A percentile compares a stretch with the other conserved stretches of the same genome.
These are phyloP conservation scores for Epichloe gansuensis DNA, from an alignment of 2,329 filamentous ascomycete species.

Conservation along the genomic window DNA sequence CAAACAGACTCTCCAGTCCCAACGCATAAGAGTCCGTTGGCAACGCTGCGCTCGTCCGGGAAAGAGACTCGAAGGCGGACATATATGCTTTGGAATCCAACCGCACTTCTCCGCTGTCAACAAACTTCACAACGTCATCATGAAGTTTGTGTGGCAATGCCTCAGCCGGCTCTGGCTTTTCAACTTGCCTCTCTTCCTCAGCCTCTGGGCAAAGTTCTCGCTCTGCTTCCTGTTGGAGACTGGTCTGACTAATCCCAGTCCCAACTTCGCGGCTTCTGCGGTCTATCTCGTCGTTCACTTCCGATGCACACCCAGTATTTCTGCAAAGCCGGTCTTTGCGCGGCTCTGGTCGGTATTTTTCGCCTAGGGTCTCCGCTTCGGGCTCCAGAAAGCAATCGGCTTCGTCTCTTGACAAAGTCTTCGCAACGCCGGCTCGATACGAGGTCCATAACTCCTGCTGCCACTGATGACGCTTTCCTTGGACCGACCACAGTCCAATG, in stretches of 20 bases:
- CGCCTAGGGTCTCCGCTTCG: neutral
- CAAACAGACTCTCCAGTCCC: constrained; percentile 9
- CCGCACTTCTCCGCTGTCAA: constrained; percentile 3
- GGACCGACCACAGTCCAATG: neutral
- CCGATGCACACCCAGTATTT: neutral
- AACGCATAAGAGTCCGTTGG: constrained; percentile 5
- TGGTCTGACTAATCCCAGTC: neutral
- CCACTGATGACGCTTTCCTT: neutral
- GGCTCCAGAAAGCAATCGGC: constrained; percentile 1
- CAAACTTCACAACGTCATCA: constrained; percentile 20
- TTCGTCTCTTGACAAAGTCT: neutral
- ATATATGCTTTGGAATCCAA: neutral
- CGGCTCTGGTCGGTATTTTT: neutral
- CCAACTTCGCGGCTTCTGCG: neutral
- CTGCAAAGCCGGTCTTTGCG: neutral
- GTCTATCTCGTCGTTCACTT: neutral
- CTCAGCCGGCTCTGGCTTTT: constrained; percentile 27
- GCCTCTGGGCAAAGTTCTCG: constrained; percentile 53
- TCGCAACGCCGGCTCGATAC: neutral
- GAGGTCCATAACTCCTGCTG: neutral
- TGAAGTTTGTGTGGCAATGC: constrained; percentile 33
- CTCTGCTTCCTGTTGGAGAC: constrained; percentile 47
- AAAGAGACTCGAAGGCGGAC: constrained; percentile 10
- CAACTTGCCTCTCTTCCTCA: constrained; percentile 44
- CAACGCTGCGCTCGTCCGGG: constrained; percentile 9